Percentiles rank a stretch among this genome's conserved stretches.
phyloP scores from a whole-genome alignment of 208 protist species.

The Endotrypanum monterogeii region DNA sequence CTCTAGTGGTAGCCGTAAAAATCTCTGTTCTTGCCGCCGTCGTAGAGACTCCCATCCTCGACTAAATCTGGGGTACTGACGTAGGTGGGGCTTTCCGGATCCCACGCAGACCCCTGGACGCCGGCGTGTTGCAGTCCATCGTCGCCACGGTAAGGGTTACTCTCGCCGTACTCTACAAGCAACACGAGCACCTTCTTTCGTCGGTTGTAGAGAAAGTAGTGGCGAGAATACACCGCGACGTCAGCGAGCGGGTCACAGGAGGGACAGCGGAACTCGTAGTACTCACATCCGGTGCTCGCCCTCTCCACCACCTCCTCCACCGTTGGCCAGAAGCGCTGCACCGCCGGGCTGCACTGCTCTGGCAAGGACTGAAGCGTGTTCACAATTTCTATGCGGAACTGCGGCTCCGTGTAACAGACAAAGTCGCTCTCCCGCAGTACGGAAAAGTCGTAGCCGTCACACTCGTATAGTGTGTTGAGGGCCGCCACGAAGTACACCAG shows the following conservation, averaged over 20 bases:
- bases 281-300: conserved; percentile 59
- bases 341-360: conserved; percentile 48
- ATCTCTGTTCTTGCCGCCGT: conserved; percentile 54
- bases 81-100: conserved; percentile 30
- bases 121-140: conserved; percentile 35
- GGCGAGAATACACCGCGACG: conserved; percentile 54
- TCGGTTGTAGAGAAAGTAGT: conserved; percentile 79
- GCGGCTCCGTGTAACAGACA: conserved; percentile 45
- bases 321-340: conserved; percentile 61
- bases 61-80: conserved; percentile 35
- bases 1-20: conserved; percentile 53
- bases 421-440: conserved; percentile 72
- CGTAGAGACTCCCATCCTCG: conserved; percentile 30
- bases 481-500: conserved; percentile 74
- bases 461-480: conserved; percentile 68
- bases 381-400: conserved; percentile 49
- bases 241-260: conserved; percentile 67
- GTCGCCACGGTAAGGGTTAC: conserved; percentile 68
- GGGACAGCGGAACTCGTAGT: conserved; percentile 70
- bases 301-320: conserved; percentile 51
- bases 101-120: conserved; percentile 16
- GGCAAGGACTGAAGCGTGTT: conserved; percentile 46
- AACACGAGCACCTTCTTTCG: conserved; percentile 59
- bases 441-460: conserved; percentile 83
- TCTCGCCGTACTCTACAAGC: conserved; percentile 61